Base-by-base conservation (phyloP, 805 yeast species). In the Osmozyma mogii region DNA sequence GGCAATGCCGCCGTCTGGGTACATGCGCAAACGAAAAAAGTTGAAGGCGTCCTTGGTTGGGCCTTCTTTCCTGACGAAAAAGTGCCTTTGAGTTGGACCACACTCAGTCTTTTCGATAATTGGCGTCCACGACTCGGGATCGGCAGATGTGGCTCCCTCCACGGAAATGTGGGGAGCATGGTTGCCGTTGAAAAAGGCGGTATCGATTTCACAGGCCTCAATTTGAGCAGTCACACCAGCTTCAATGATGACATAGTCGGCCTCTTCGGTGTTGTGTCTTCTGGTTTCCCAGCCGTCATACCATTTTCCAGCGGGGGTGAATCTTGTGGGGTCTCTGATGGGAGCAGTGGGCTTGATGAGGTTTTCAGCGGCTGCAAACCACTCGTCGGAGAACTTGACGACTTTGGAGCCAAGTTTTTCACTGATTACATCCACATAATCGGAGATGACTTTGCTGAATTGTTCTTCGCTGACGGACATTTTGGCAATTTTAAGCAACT, bases 221-320 rank as follows among this genome's bases (percentile, higher is more conserved):
- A 89, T 54, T 27, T 67, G 67, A 1, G 96, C 96, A 2, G 83
- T 63, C 13, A 88, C 96, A 12, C 97, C 97, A 53, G 84, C 65
- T 50, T 74, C 71, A 53, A 88, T 58, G 17, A 84, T 64, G 12
- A 84, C 96, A 85, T 92, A 89, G 51, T 89, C 98, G 24, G 82
- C 81, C 32, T 75, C 84, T 32, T 66, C 83, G 1, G 74, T 59
- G 55, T 89, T 89, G 65, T 89, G 98, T 58, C 98, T 72, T 52
- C 96, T 70, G 9, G 97, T 89, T 57, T 89, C 97, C 97, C 97
- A 89, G 14, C 98, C 98, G 44, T 89, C 98, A 52, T 84, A 89
- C 96, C 96, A 89, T 4, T 95, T 95, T 29, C 97, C 97, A 3
- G 88, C 72, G 36, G 72, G 81, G 2, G 78, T 74, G 54, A 85